Conservation (phyloP, 2,329 filamentous ascomycete genomes). For the Fusarium multiceps region DNA sequence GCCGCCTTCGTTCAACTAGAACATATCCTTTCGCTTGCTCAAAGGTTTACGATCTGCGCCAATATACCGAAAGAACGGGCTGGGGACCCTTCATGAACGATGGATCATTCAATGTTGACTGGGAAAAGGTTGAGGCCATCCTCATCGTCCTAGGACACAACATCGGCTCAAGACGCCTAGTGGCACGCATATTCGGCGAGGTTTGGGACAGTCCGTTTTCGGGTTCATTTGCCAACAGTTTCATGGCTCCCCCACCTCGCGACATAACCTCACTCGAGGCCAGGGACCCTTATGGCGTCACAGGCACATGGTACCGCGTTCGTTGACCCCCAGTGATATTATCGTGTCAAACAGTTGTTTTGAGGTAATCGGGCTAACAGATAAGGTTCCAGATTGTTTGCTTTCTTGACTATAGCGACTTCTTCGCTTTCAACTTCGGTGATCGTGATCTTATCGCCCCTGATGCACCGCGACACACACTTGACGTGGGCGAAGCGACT, state of each 20-base stretch:
- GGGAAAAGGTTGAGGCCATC: slow-evolving; percentile 83
- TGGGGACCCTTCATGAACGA: slow-evolving; percentile 82
- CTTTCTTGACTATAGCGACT: slow-evolving; percentile 75
- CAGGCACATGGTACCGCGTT: slow-evolving; percentile 77
- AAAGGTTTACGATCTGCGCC: slow-evolving; percentile 78
- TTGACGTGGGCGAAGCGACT: slow-evolving; percentile 73
- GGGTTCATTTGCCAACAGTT: slow-evolving; percentile 65
- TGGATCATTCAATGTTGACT: slow-evolving; percentile 72
- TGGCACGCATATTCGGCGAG: slow-evolving; percentile 59
- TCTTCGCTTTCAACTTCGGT: slow-evolving; percentile 79
- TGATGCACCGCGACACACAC: slow-evolving; percentile 61
- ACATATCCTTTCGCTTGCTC: slow-evolving; percentile 72
- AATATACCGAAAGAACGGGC: slow-evolving; percentile 68
- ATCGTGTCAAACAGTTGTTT: not conserved
- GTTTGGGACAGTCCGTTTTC: slow-evolving; percentile 68
- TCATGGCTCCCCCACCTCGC: slow-evolving; percentile 51
- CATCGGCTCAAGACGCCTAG: slow-evolving; percentile 60
- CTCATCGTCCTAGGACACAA: slow-evolving; percentile 76
- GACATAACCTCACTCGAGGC: slow-evolving; percentile 59
- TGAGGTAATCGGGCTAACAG: slow-evolving; percentile 22
- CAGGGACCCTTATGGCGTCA: slow-evolving; percentile 76
- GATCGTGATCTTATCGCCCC: slow-evolving; percentile 53
- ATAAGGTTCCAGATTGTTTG: slow-evolving; percentile 54
- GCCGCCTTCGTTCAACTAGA: slow-evolving; percentile 51
- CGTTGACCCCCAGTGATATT: slow-evolving; percentile 37